Evolutionary conservation across 179 eudicot species (phyloP), one percentile per base, ranked within the genome.

Genomic region (Sideroxylon spinosum): DNA sequence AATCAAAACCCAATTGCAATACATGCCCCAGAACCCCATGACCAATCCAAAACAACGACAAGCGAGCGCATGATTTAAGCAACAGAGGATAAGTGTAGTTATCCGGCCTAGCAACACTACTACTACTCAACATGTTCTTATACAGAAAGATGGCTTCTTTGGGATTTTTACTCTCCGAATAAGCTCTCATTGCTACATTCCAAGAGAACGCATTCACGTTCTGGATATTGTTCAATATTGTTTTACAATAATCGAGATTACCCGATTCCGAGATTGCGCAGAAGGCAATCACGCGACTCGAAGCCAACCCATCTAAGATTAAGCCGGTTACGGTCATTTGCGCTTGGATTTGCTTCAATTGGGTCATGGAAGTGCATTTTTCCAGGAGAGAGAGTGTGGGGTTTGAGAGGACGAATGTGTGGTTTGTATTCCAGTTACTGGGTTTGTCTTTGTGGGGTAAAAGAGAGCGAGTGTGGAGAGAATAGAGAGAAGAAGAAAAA

Each of bases 241-340:
- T 74, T 67, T 81, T 87, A 82, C 90, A 86, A n/a, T 91, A 85
- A 46, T 9, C 44, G 32, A 88, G 85, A 83, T 88, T 86, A 67
- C 88, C 89, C n/a, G 74, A 56, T 72, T 85, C 84, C 10, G 97
- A 90, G 17, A 91, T 82, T 9, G 97, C 96, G 64, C 89, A 90
- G 77, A 93, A 95, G 9, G 95, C 95, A 10, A 93, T 82, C 28
- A 94, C 84, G 7, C 96, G 91, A 60, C 93, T 91, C 0, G 89
- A 87, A 55, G 96, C 91, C 9, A 91, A 76, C 37, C 81, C 81
- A 32, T 91, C 92, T 72, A 77, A 71, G 81, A 90, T 48, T 23
- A 91, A 86, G n/a, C 95, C 92, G 13, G 92, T 73, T 26, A 85
- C 74, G 46, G 83, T 85, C 92, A 95, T 90, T 59, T 88, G 97